Evolutionary conservation across 495 filamentous ascomycete species (phyloP), one percentile per base, ranked within the genome.

Genomic region (Darksidea phi): DNA sequence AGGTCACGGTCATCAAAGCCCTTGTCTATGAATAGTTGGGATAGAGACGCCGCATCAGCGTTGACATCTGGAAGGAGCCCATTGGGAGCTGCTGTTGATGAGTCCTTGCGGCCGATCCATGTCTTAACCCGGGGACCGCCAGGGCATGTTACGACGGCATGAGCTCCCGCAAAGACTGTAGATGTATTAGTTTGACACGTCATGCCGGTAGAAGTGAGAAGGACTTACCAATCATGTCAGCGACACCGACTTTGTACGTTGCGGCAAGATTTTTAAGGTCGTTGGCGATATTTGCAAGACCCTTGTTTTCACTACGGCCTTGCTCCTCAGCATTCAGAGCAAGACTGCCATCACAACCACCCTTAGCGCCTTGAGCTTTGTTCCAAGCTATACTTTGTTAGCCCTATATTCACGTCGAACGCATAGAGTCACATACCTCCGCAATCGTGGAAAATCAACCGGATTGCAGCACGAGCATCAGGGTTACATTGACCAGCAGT

Each of bases 61-160:
- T 66, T 61, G 28, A 70, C 66, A 38, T 69, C 63, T 11, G 71
- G 71, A 10, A 73, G 58, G 13, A 70, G 56, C 12, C 62, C 66
- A 28, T 51, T 32, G 5, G 71, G 69, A 13, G 49, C 52, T 5
- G 61, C 18, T 10, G 42, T 59, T 4, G 41, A 57, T 1, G 61
- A 57, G 54, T 68, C 67, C 12, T 41, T 67, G 28, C 71, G 61
- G 11, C 71, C 71, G 15, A 70, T 58, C 12, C 26, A 73, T 18
- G 67, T 70, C 36, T 63, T 28, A 18, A 73, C 52, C 11, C 45
- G 46, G 12, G 71, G 70, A 6, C 71, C 71, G 20, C 63, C 61
- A 6, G 71, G 71, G 47, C 71, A 73, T 20, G 68, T 66, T 8
- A 73, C 68, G 23, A 67, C 67, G 34, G 69, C 71, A 38, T 68